Evolutionary conservation across 1,284 basidiomycete genomes (phyloP), one percentile per base, ranked within the genome.

Genomic region (Leccinum solheimii): DNA sequence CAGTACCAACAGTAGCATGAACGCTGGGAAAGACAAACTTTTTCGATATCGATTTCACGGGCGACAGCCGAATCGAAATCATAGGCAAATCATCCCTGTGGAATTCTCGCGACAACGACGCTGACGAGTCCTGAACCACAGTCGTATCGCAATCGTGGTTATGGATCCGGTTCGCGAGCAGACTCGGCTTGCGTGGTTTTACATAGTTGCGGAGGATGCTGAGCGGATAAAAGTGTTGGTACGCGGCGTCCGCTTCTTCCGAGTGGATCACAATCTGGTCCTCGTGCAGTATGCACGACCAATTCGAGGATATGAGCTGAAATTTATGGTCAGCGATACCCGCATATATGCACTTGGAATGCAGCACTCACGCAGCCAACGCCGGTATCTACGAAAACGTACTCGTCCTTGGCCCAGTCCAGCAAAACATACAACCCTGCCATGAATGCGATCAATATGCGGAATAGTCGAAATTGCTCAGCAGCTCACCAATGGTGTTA

Each of bases 261-360:
- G 83, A 86, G 67, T 90, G 88, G 34, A 90, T 87, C 36, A 89
- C 86, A 59, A 90, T 85, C 62, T 87, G 81, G 50, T 80, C 76
- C 40, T 81, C 73, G 66, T 80, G 75, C 14, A 90, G 74, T 52
- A 90, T 88, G 68, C 88, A 90, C 32, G 87, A 89, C 88, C 88
- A 90, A 62, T 90, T 89, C 11, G 86, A 86, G 21, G 85, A 84
- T 67, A 80, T 77, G 14, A 81, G 79, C 86, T 86, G 65, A 56
- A 63, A 62, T 50, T 54, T 26, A 1, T 36, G 49, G 58, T 64
- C 59, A 69, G 64, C 59, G 16, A 36, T 23, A 30, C 48, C 14
- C 52, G 59, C 19, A 50, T 50, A 54, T n/a, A 55, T 26, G 21
- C 36, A 21, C 36, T 51, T 50, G 30, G 58, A 40, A 62, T 27